These are phyloP conservation scores for Trichaptum fuscoviolaceum DNA, from an alignment of 768 basidiomycete species.

Conservation along the genomic window DNA sequence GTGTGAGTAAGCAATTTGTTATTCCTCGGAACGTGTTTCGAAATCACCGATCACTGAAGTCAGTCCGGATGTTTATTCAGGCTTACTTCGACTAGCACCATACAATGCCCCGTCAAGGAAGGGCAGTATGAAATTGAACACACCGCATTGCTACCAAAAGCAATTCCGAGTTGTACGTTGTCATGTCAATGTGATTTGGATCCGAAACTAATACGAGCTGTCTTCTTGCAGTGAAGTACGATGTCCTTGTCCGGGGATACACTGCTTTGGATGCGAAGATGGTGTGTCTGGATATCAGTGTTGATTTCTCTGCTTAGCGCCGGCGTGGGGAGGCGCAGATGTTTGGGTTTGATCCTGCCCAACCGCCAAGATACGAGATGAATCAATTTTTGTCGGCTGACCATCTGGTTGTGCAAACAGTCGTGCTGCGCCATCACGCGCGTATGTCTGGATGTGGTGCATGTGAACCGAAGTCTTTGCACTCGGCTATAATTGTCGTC, in stretches of 20 bases:
- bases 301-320: no score
- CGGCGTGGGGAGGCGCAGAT: no score
- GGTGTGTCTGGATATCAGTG: no score
- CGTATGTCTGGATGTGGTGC: neutral
- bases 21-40: neutral
- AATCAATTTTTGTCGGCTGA: neutral
- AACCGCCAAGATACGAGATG: no score
- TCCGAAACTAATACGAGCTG: neutral
- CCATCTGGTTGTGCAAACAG: neutral
- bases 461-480: neutral
- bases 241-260: neutral
- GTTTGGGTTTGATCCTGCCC: no score
- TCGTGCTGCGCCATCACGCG: neutral
- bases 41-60: neutral
- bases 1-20: neutral
- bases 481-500: neutral
- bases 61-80: neutral
- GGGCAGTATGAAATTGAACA: neutral
- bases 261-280: neutral
- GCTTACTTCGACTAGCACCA: neutral
- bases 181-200: neutral
- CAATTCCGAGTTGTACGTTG: neutral
- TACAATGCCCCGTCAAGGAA: neutral
- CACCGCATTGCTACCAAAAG: neutral
- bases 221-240: neutral